Evolutionary conservation across 495 filamentous ascomycete genomes (phyloP), one percentile per base, ranked within the genome.

Genomic region (Talaromyces nanjingensis): DNA sequence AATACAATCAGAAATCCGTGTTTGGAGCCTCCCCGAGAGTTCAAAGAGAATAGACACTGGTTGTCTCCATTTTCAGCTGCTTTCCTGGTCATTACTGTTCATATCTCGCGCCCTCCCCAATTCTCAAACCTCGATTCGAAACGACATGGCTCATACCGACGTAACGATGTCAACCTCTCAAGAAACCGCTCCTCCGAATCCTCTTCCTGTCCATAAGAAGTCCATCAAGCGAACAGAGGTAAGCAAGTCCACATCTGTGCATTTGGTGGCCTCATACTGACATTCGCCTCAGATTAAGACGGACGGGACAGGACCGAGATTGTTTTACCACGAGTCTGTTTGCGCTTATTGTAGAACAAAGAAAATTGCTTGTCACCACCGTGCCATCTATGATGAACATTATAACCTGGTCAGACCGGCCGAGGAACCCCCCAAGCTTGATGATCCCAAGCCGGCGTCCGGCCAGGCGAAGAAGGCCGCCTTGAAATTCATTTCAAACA

Each of bases 281-380:
- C 53, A 29, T 16, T 25, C 2, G 0, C 20, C 12, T 56, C 12
- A 54, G 49, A 11, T 22, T 16, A 29, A 56, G 16, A 6, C 6
- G 14, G 24, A 22, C 11, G 20, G 14, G 22, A 16, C 5, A 56
- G 53, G 22, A n/a, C 11, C 4, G 22, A 56, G 14, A 5, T n/a
- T 54, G 12, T 42, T 9, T 29, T 56, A 14, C 20, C 9, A 16
- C 6, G 53, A 56, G 1, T 8, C 53, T 16, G 53, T 27, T n/a
- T 73, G 71, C 27, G 33, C 16, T 6, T 39, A 64, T 9, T 73
- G 71, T 61, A 68, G 59, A 34, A 18, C 14, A 7, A 66, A 62
- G 57, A 73, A 73, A 68, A 67, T 66, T 29, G 63, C 64, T 1
- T 71, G 69, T 60, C 45, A 25, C 1, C 71, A 72, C 14, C 34